Base-by-base conservation (phyloP, 2,329 filamentous ascomycete genomes). In the Albophoma yamanashiensis region DNA sequence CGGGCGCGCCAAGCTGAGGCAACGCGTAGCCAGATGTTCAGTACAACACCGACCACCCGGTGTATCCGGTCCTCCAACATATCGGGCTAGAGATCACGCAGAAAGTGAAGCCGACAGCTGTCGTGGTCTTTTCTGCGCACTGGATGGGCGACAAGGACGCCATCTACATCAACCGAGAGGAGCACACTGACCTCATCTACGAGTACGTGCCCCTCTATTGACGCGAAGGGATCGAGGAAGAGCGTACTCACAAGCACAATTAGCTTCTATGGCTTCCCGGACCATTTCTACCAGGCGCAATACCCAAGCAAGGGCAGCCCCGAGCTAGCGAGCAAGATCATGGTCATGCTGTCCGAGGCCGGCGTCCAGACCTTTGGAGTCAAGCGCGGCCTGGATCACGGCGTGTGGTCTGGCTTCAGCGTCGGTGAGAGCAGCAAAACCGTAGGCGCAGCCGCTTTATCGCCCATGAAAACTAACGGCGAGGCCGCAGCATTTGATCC, bases 71-170 rank as follows among this genome's bases (percentile, higher is more conserved):
- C 59, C 81, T 92, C 5, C 81, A 86, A 65, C 70, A 78, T 31
- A 85, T 91, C 58, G 89, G 89, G 50, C 77, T 72, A 9, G 88
- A 91, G 67, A 90, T 92, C 68, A 90, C 87, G 0, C 76, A 81
- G 36, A 82, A 84, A 62, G 83, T 91, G 52, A 87, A 86, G 66
- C 89, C 89, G 1, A 86, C 83, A 63, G 89, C 88, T 2, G 80
- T 92, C 20, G 84, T 92, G 1, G 86, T 91, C 34, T 87, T 92
- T 69, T 91, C 88, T 0, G 89, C 88, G 1, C 89, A 92, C 71
- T 92, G 89, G 89, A 85, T 89, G 73, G 84, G 80, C 55, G 74
- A 68, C 59, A 72, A 73, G 45, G 75, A 80, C 65, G 78, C 75
- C 4, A 81, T 91, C 62, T 76, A 87, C 66, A 79, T 91, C 65